Percentiles rank a stretch among this genome's conserved stretches.
Evolutionary conservation across 805 yeast species (phyloP).

Genomic region (Metschnikowia drakensbergensis): DNA sequence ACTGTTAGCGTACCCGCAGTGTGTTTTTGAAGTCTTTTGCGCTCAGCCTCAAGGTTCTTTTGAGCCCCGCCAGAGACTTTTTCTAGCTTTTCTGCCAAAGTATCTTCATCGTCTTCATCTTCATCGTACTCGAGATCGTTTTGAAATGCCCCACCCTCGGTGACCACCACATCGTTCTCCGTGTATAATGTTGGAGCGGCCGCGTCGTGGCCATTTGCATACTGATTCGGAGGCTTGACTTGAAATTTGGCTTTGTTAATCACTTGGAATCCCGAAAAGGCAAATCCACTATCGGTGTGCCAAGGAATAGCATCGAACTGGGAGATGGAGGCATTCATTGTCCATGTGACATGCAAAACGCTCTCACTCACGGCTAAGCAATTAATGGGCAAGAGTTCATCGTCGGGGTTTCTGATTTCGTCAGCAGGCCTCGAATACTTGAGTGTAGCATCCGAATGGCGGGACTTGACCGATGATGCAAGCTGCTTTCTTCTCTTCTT

Average conservation of each 20-base stretch:
- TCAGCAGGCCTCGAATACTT: conserved; percentile 45
- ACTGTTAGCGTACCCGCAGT: conserved; percentile 60
- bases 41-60: conserved; percentile 25
- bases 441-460: conserved; percentile 45
- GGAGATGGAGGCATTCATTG: conserved; percentile 57
- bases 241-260: conserved; percentile 40
- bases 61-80: conserved; percentile 25
- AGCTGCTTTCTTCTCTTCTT: conserved; percentile 46
- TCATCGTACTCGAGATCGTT: conserved; percentile 49
- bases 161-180: conserved; percentile 58
- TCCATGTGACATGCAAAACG: conserved; percentile 43
- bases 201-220: conserved; percentile 47
- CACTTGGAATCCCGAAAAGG: conserved; percentile 22
- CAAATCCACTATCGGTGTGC: conserved; percentile 31
- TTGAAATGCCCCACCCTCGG: conserved; percentile 58
- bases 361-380: conserved; percentile 20
- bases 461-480: conserved; percentile 42
- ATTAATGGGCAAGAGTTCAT: conserved; percentile 27
- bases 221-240: conserved; percentile 38
- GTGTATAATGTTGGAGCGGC: conserved; percentile 53
- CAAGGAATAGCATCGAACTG: conserved; percentile 54
- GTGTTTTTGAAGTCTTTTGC: conserved; percentile 51
- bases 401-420: conserved; percentile 30
- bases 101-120: conserved; percentile 41
- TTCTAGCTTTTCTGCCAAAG: conserved; percentile 54